A percentile compares a stretch with the other conserved stretches of the same genome.
phyloP scores from a whole-genome alignment of 2,329 filamentous ascomycete genomes.

The Colletotrichum sp. region DNA sequence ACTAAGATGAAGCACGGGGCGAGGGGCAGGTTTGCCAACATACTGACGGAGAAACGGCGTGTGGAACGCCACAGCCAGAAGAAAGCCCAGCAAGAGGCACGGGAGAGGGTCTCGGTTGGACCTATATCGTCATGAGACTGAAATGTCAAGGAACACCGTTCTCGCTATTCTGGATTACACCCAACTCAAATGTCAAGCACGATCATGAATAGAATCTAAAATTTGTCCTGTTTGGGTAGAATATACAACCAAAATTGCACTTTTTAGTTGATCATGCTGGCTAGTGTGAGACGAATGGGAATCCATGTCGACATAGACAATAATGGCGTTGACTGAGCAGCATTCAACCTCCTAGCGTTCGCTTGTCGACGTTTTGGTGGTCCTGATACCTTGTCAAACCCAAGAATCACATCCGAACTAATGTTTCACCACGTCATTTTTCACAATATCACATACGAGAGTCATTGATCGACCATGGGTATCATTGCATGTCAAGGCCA shows the following conservation, averaged over 20 bases:
- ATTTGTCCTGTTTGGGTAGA: neutral
- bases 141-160: neutral
- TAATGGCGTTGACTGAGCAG: neutral
- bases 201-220: neutral
- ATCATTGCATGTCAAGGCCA: slow-evolving; percentile 25
- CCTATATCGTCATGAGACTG: slow-evolving; percentile 40
- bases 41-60: slow-evolving; percentile 58
- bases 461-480: slow-evolving; percentile 18
- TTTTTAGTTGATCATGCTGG: neutral
- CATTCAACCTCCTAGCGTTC: neutral
- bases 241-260: neutral
- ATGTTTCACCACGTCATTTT: neutral
- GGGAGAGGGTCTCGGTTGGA: slow-evolving; percentile 62
- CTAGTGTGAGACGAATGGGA: neutral
- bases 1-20: slow-evolving; percentile 89
- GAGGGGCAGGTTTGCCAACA: slow-evolving; percentile 62
- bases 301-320: neutral
- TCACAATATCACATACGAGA: neutral
- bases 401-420: neutral
- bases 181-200: neutral
- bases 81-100: slow-evolving; percentile 41
- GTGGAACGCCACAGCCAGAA: slow-evolving; percentile 41
- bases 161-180: neutral
- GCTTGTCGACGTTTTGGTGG: neutral
- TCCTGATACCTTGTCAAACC: neutral